Conservation (phyloP, 176 grass and related monocot species). For the Areca catechu region DNA sequence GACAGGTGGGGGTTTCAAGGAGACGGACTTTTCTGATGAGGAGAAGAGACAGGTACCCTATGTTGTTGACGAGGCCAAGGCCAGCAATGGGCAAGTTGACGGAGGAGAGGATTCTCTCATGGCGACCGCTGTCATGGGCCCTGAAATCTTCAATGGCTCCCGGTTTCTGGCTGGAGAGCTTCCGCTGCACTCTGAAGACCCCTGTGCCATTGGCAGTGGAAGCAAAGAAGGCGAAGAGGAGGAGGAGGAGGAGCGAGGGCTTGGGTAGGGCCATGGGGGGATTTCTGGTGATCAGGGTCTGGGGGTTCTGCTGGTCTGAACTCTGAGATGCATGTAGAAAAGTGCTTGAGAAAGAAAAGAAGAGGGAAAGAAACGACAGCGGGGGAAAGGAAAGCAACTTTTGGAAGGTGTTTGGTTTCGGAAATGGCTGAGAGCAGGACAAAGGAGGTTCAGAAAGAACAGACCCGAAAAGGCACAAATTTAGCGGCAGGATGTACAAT, state of each 20-base stretch:
- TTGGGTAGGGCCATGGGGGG: not conserved
- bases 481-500: too few species aligned
- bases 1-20: not conserved
- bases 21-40: too few species aligned
- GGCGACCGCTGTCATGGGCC: slow-evolving; percentile 44
- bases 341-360: too few species aligned
- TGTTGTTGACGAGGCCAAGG: slow-evolving; percentile 57
- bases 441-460: too few species aligned
- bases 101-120: slow-evolving; percentile 36
- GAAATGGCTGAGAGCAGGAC: too few species aligned
- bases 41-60: slow-evolving; percentile 40
- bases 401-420: too few species aligned
- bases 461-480: too few species aligned
- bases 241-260: not conserved
- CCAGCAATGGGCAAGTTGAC: slow-evolving; percentile 67
- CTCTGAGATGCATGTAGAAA: too few species aligned
- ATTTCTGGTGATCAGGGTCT: too few species aligned
- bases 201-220: slow-evolving; percentile 14
- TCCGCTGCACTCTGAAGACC: slow-evolving; percentile 65
- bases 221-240: not conserved
- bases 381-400: too few species aligned
- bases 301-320: too few species aligned
- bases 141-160: slow-evolving; percentile 28
- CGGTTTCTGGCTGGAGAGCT: slow-evolving; percentile 29
- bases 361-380: too few species aligned